Conservation (phyloP, 192 early-diverging fungal genomes). For the Linnemannia hyalina region DNA sequence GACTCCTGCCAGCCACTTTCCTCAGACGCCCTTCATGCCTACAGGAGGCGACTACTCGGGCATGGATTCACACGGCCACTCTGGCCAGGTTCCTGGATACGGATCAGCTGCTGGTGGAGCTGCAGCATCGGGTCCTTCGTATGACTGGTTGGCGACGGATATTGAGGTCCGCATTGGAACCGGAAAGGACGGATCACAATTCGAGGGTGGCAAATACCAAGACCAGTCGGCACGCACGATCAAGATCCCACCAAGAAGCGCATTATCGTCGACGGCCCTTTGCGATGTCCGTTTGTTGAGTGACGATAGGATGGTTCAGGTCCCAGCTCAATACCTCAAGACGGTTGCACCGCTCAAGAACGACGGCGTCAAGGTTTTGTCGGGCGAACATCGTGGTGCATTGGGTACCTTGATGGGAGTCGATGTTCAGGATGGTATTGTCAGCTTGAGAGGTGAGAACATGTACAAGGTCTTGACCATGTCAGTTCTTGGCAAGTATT, state of each 20-base stretch:
- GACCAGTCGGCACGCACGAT: constrained; percentile 67
- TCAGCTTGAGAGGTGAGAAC: constrained; percentile 70
- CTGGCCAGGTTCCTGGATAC: constrained; percentile 54
- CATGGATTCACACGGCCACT: constrained; percentile 63
- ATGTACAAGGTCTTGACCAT: constrained; percentile 71
- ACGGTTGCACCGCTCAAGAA: constrained; percentile 76
- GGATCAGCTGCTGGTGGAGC: constrained; percentile 35
- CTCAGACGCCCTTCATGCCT: constrained; percentile 62
- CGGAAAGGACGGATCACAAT: constrained; percentile 38
- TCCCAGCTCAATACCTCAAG: constrained; percentile 57
- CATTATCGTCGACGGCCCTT: constrained; percentile 53
- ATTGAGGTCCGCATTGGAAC: constrained; percentile 61
- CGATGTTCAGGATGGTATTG: constrained; percentile 82
- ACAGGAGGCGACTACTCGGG: constrained; percentile 64
- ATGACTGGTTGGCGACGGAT: constrained; percentile 69
- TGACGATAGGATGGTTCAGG: constrained; percentile 44
- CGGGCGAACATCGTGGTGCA: constrained; percentile 68
- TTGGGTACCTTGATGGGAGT: constrained; percentile 78
- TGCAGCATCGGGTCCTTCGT: constrained; percentile 20
- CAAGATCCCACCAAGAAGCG: constrained; percentile 58
- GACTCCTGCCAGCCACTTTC: constrained; percentile 61
- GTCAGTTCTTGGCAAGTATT: constrained; percentile 65
- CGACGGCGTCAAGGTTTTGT: constrained; percentile 79
- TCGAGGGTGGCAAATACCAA: constrained; percentile 56
- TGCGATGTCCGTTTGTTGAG: constrained; percentile 62